Percentiles rank a stretch among this genome's conserved stretches.
Conservation (phyloP, 345 rosid genomes). For the Salix suchowensis region DNA sequence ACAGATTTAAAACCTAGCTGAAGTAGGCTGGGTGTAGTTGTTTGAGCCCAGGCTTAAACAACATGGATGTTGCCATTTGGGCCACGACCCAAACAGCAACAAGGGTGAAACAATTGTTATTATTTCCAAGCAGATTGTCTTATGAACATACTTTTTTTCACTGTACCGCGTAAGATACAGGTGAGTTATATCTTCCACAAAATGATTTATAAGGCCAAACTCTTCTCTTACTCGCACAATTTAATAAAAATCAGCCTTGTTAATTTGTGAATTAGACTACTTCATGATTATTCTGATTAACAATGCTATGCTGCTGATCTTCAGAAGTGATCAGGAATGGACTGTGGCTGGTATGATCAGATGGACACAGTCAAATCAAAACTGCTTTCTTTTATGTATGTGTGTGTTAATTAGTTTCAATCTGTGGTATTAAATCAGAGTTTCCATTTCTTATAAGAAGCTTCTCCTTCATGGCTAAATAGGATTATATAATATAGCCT, state of each 20-base stretch:
- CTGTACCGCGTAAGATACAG: neutral
- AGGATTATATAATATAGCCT: too few species aligned
- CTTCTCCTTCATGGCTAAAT: neutral
- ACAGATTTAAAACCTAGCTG: too few species aligned
- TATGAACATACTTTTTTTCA: neutral
- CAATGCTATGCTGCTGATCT: neutral
- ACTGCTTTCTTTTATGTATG: neutral
- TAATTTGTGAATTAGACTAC: neutral
- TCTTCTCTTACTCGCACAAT: neutral
- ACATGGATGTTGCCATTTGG: too few species aligned
- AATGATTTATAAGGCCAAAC: neutral
- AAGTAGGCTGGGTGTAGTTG: too few species aligned
- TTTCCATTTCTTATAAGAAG: neutral
- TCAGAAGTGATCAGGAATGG: neutral
- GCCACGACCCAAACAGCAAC: too few species aligned
- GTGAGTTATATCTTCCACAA: neutral
- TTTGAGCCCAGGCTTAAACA: too few species aligned
- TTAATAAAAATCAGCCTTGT: neutral
- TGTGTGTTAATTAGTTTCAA: neutral
- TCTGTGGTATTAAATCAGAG: too few species aligned
- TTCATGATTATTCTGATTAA: neutral
- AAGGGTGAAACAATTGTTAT: too few species aligned
- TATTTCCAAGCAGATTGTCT: neutral
- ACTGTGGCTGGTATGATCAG: neutral
- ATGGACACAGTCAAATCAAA: neutral